Percentiles rank a stretch among this genome's conserved stretches.
phyloP scores from a whole-genome alignment of 1,284 basidiomycete genomes.

The Puccinia novopanici region DNA sequence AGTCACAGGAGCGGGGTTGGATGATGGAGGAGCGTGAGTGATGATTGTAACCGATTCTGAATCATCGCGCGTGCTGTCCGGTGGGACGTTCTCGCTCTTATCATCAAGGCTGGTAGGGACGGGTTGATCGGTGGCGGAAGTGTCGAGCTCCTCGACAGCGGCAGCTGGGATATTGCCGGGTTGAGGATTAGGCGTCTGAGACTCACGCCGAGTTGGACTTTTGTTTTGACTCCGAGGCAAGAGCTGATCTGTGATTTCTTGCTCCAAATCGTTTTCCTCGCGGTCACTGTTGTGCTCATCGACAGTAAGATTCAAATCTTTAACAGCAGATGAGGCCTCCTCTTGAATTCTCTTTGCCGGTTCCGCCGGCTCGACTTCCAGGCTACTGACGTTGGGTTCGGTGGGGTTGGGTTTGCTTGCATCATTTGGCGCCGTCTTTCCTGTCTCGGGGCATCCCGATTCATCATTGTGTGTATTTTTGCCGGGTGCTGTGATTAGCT shows the following conservation, averaged over 20 bases:
- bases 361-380: constrained; percentile 28
- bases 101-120: not conserved
- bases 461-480: constrained; percentile 37
- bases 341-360: constrained; percentile 21
- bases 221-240: not conserved
- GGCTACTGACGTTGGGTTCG: not conserved
- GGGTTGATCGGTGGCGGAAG: not conserved
- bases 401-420: not conserved
- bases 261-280: constrained; percentile 11
- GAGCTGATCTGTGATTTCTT: constrained; percentile 36
- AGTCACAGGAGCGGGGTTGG: not conserved
- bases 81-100: not conserved
- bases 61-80: not conserved
- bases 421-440: not conserved
- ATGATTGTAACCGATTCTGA: not conserved
- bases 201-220: not conserved
- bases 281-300: constrained; percentile 39
- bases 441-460: not conserved
- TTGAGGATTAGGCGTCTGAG: not conserved
- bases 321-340: constrained; percentile 33
- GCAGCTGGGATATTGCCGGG: not conserved
- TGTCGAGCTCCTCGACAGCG: not conserved
- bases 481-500: not conserved
- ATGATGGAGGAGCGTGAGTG: constrained; percentile 2
- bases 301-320: constrained; percentile 14